phyloP scores from a whole-genome alignment of 805 yeast species.

The Yarrowia phangngaensis region DNA sequence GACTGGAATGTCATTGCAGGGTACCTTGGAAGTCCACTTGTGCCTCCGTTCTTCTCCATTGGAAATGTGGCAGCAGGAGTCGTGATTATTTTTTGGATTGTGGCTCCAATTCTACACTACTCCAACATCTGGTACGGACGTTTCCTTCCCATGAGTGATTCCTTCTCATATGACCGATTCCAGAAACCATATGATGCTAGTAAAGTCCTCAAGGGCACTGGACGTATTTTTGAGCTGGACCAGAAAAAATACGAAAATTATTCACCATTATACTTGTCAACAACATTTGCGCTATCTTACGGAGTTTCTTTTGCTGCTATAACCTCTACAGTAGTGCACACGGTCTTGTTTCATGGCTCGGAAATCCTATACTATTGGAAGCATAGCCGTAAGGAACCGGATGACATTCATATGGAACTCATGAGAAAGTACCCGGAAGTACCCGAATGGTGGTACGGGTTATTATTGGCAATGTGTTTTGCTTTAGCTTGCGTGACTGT shows the following conservation, averaged over 20 bases:
- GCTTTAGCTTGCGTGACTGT: constrained; percentile 45
- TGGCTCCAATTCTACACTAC: constrained; percentile 52
- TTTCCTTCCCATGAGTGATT: constrained; percentile 54
- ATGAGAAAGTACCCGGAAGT: constrained; percentile 58
- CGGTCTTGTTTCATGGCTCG: constrained; percentile 53
- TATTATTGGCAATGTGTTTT: constrained; percentile 39
- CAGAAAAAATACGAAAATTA: constrained; percentile 50
- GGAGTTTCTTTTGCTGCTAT: constrained; percentile 63
- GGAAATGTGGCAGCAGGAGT: constrained; percentile 47
- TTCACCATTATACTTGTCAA: constrained; percentile 61
- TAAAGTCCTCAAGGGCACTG: constrained; percentile 44
- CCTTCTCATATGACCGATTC: constrained; percentile 50
- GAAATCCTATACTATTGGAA: constrained; percentile 51
- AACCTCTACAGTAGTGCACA: constrained; percentile 57
- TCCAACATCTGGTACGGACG: constrained; percentile 57
- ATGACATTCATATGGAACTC: constrained; percentile 53
- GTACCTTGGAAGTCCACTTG: constrained; percentile 58
- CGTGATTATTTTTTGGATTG: constrained; percentile 51
- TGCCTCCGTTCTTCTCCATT: constrained; percentile 54
- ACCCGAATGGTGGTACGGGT: constrained; percentile 59
- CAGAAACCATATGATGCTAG: constrained; percentile 50
- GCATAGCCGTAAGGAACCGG: constrained; percentile 43
- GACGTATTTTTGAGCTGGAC: constrained; percentile 42
- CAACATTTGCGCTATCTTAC: constrained; percentile 57
- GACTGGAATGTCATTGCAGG: constrained; percentile 63